Evolutionary conservation across 352 stramenopile genomes (phyloP), one percentile per base, ranked within the genome.

Genomic region (Globisporangium parvum): DNA sequence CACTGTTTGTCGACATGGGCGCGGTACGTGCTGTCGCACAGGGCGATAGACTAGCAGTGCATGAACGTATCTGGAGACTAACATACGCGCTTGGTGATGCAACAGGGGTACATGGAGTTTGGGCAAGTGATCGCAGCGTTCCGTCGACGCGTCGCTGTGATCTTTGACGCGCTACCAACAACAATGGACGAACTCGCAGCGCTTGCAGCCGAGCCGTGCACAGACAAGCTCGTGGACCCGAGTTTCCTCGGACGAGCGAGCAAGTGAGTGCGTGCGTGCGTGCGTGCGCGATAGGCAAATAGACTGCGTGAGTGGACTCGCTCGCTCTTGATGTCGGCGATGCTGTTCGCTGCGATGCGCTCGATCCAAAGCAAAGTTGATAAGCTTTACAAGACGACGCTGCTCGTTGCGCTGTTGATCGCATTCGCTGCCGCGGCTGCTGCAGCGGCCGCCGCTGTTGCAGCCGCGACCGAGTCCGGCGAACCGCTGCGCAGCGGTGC

Each of bases 91-190:
- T 3, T 35, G 42, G 41, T 50, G 9, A 18, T 26, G 26, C 28
- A 41, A 26, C 57, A 94, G 84, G 85, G 85, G 23, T 94, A 94
- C 60, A 94, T 94, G 85, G 85, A 94, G 59, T 94, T 94, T 70
- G 85, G 85, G 1, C 82, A 94, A 57, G 85, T 94, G 12, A 72
- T 85, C 8, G 61, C 66, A 1, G 76, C 82, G 5, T 93, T 93
- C 55, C 80, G 80, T 21, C 67, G 67, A 17, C 78, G 83, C 11
- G 53, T 94, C 5, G 71, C 64, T 39, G 71, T 79, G 54, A 94
- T 94, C 54, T 94, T 94, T 51, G 76, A 85, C 47, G 47, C 66
- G 21, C 69, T 86, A 40, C 85, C 85, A 1, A 67, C 67, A 35
- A 85, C 70, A 23, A 65, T 92, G 61, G 65, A 67, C 20, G 75